Percentiles rank a stretch among this genome's conserved stretches.
These are phyloP conservation scores for Mycena belliarum DNA, from an alignment of 768 basidiomycete species.

Conservation along the genomic window DNA sequence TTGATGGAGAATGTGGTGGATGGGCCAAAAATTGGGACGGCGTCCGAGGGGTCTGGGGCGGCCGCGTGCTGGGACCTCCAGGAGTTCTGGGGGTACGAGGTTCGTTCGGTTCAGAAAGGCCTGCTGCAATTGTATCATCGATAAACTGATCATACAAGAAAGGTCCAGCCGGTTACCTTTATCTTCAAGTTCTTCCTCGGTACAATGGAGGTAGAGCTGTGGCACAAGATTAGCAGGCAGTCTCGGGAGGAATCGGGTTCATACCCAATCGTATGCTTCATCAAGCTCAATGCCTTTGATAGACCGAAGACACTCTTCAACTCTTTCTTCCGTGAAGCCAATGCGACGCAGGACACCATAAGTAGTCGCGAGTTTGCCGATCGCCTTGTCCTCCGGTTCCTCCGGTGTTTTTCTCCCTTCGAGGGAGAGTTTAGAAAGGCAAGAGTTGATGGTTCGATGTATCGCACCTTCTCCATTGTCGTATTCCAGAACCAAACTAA, in stretches of 20 bases:
- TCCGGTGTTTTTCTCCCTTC: slow-evolving; percentile 42
- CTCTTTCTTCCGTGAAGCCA: slow-evolving; percentile 69
- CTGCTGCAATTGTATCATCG: slow-evolving; percentile 1
- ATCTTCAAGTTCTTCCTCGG: slow-evolving; percentile 56
- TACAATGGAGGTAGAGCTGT: slow-evolving; percentile 67
- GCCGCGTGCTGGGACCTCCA: slow-evolving; percentile 9
- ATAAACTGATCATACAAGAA: not conserved
- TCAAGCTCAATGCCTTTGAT: slow-evolving; percentile 77
- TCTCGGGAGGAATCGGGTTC: slow-evolving; percentile 23
- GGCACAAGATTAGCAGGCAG: slow-evolving; percentile 3
- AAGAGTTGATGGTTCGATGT: not conserved
- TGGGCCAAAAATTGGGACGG: slow-evolving; percentile 33
- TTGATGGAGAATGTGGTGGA: slow-evolving; percentile 21
- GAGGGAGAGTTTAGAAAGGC: slow-evolving; percentile 8
- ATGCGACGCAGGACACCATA: slow-evolving; percentile 80
- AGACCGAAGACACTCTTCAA: slow-evolving; percentile 68
- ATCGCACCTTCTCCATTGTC: slow-evolving; percentile 33
- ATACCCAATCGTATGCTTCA: slow-evolving; percentile 89
- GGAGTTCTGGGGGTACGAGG: slow-evolving; percentile 32
- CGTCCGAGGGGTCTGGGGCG: slow-evolving; percentile 31
- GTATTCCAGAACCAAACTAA: slow-evolving; percentile 48
- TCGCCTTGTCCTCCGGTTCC: slow-evolving; percentile 68
- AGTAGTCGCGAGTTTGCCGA: slow-evolving; percentile 72
- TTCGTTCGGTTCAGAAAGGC: slow-evolving; percentile 20
- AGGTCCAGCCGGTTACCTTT: slow-evolving; percentile 32